Conservation (phyloP, 176 grass and related monocot species). For the Triticum timopheevii region DNA sequence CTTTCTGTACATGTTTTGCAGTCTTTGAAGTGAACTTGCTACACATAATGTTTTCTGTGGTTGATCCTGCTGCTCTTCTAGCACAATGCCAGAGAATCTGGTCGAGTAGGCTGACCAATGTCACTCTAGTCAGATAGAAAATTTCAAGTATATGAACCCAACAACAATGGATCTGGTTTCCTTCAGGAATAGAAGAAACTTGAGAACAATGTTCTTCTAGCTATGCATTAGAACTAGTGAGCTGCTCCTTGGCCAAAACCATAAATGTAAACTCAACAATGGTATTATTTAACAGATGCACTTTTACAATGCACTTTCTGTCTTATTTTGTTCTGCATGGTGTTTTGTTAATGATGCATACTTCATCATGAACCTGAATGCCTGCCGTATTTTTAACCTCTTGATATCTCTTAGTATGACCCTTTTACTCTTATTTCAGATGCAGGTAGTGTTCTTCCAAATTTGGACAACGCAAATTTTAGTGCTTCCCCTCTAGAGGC, state of each 20-base stretch:
- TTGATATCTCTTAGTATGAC: slow-evolving; percentile 27
- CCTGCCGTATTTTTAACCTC: neutral
- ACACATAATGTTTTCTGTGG: slow-evolving; percentile 14
- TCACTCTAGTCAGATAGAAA: neutral
- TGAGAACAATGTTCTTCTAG: neutral
- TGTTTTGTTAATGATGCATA: slow-evolving; percentile 9
- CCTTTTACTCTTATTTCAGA: slow-evolving; percentile 26
- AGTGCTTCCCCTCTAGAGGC: slow-evolving; percentile 30
- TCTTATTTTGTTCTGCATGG: neutral
- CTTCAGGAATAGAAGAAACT: neutral
- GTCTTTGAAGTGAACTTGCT: neutral
- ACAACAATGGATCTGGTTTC: neutral
- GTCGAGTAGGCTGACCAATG: neutral
- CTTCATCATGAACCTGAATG: slow-evolving; percentile 32
- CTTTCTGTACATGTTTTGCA: slow-evolving; percentile 27
- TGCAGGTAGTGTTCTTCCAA: slow-evolving; percentile 37
- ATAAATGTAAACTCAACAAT: neutral
- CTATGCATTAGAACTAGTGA: neutral
- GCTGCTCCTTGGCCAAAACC: neutral
- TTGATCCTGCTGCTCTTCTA: slow-evolving; percentile 18
- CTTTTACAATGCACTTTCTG: neutral
- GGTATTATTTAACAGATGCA: neutral
- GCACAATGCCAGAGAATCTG: slow-evolving; percentile 2
- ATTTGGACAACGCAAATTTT: slow-evolving; percentile 29
- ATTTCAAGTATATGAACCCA: neutral